A percentile compares a stretch with the other conserved stretches of the same genome.
These are phyloP conservation scores for Gilbertella persicaria DNA, from an alignment of 371 early-diverging fungal species.

Conservation along the genomic window DNA sequence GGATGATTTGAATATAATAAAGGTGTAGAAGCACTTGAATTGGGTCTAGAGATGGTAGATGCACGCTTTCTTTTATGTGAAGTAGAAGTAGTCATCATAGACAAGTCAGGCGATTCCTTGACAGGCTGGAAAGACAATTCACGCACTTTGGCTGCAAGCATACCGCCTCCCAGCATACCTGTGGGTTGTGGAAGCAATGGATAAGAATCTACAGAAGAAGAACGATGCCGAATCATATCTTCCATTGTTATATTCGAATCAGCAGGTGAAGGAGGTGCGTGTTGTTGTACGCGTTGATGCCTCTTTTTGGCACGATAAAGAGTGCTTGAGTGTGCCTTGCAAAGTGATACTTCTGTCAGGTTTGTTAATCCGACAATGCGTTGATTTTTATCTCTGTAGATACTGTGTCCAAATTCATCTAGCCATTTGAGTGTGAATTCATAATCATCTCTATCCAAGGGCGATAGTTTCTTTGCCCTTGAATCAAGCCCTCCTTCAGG, in stretches of 20 bases:
- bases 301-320: slow-evolving; percentile 42
- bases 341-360: slow-evolving; percentile 35
- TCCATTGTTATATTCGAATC: slow-evolving; percentile 18
- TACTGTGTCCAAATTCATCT: slow-evolving; percentile 25
- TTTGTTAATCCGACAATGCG: slow-evolving; percentile 14
- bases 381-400: slow-evolving; percentile 24
- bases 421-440: slow-evolving; percentile 35
- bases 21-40: slow-evolving; percentile 27
- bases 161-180: slow-evolving; percentile 13
- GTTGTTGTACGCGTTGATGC: slow-evolving; percentile 19
- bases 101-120: slow-evolving; percentile 22
- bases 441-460: slow-evolving; percentile 28
- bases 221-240: not conserved
- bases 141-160: slow-evolving; percentile 27
- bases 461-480: slow-evolving; percentile 32
- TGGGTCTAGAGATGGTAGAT: slow-evolving; percentile 8
- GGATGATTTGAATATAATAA: slow-evolving; percentile 7
- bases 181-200: slow-evolving; percentile 2
- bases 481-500: slow-evolving; percentile 35
- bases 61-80: slow-evolving; percentile 29
- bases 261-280: slow-evolving; percentile 19
- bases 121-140: slow-evolving; percentile 13
- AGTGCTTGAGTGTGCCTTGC: slow-evolving; percentile 39
- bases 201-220: slow-evolving; percentile 3
- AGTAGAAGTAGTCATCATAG: slow-evolving; percentile 18